Evolutionary conservation across 2,329 filamentous ascomycete genomes (phyloP), one percentile per base, ranked within the genome.

Genomic region (Ophiosphaerella herpotricha): DNA sequence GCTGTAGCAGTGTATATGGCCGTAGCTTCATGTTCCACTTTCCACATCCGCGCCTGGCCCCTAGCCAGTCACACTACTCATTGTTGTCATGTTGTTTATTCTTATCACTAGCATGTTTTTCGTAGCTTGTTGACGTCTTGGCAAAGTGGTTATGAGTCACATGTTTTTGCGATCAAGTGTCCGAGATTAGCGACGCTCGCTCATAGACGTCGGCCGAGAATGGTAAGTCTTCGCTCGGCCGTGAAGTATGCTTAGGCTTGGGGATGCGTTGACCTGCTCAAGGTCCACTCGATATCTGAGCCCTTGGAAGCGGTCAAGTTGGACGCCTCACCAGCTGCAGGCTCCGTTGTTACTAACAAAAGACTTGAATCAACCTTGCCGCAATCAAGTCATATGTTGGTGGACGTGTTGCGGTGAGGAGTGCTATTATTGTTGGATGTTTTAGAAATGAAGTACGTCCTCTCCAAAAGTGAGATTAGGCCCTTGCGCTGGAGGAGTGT

Each of bases 1-100:
- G 65, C 67, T 60, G 60, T 57, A 61, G 62, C 58, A 54, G 58
- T 67, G 26, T 29, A 58, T 63, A 61, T 67, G 63, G 50, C 32
- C 58, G 26, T 61, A 35, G 42, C 50, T 55, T 45, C 34, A 38
- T n/a, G 26, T 32, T 55, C 55, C 64, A 49, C 55, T 57, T 58
- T 56, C 57, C 53, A 52, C 41, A 43, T 55, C 58, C 58, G 54
- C 58, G 58, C 45, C 51, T 53, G 34, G 41, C 5, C 39, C 42
- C 47, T 48, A 54, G 40, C 63, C 64, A 66, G 57, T 63, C 39
- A 50, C 34, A 55, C 50, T 55, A 43, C 41, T 37, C 34, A 32
- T 12, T 29, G 26, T 46, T 43, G 46, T 21, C 18, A 21, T 21
- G 18, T 21, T 34, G 45, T 38, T 57, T 52, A 54, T 64, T 55